A percentile compares a stretch with the other conserved stretches of the same genome.
Conservation (phyloP, 2,329 filamentous ascomycete species). For the Whalleya microplaca region DNA sequence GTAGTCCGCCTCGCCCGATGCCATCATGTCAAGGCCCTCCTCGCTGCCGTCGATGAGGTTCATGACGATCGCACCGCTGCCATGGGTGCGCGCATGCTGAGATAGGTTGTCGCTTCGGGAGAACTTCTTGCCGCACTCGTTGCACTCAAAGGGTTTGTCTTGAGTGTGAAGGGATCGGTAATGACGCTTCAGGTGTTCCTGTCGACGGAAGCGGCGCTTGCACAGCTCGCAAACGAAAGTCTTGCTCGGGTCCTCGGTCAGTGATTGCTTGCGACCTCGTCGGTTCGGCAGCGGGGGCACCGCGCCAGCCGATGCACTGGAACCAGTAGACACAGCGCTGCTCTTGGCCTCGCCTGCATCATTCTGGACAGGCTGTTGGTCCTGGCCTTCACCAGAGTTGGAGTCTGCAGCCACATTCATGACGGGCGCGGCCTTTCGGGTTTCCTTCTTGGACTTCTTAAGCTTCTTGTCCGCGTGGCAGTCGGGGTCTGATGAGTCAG, state of each 20-base stretch:
- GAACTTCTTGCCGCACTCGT: constrained; percentile 99
- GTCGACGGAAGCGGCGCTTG: constrained; percentile 94
- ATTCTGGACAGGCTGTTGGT: constrained; percentile 43
- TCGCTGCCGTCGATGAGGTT: constrained; percentile 78
- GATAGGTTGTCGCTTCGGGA: constrained; percentile 96
- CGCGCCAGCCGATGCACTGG: constrained; percentile 49
- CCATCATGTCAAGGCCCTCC: constrained; percentile 46
- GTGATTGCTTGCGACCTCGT: constrained; percentile 95
- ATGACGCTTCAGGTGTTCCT: constrained; percentile 98
- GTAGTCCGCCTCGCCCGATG: constrained; percentile 62
- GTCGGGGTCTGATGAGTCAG: constrained; percentile 55
- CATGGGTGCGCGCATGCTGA: constrained; percentile 93
- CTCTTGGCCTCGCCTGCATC: constrained; percentile 42
- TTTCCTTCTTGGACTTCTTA: constrained; percentile 57
- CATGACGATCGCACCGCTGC: constrained; percentile 88
- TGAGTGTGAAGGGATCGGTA: constrained; percentile 97
- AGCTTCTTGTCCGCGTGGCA: constrained; percentile 60
- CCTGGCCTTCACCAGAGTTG: constrained; percentile 37
- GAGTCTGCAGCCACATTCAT: constrained; percentile 50
- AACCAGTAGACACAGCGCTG: constrained; percentile 47
- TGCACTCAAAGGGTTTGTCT: constrained; percentile 98
- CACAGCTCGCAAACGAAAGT: constrained; percentile 97
- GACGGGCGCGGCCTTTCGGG: constrained; percentile 40
- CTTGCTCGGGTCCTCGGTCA: constrained; percentile 97
- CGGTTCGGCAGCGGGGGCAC: constrained; percentile 72